Evolutionary conservation across 2,329 filamentous ascomycete genomes (phyloP), one percentile per base, ranked within the genome.

Genomic region (Scedosporium aurantiacum): DNA sequence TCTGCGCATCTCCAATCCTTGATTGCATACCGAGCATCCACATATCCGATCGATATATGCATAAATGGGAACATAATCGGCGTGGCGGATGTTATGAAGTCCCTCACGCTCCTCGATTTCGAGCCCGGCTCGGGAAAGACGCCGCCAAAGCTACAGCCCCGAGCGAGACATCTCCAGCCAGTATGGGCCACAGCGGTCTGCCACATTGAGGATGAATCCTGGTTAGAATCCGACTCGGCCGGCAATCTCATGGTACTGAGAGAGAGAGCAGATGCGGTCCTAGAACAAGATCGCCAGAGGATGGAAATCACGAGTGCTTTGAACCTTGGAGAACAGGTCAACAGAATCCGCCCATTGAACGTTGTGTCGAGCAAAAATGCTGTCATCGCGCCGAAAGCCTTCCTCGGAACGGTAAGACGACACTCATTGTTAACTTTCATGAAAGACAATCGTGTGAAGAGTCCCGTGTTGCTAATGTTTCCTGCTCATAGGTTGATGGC

Each of bases 31-130:
- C 84, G 91, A 12, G 89, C 90, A 1, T 85, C 91, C 2, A 95
- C 91, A 0, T 89, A 90, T 37, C 92, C 94, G 0, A 84, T 96
- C 16, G 90, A 93, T 66, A 72, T 97, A 5, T 85, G 87, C 8
- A 82, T 97, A 14, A 83, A 84, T 1, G 88, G 82, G 1, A 86
- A 87, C 66, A 79, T 83, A 25, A 92, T 99, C 64, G 90, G 89
- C 0, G 86, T 97, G 8, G 89, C 88, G 0, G 94, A 99, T 69
- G 76, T 99, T 55, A 97, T 96, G 89, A 97, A 97, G 75, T 96
- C 90, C 1, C 79, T 96, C 25, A 86, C 88, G 1, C 76, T 97
- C 5, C 78, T 97, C 7, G 80, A 94, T 69, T 94, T 88, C 69
- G 77, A 79, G 0, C 79, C 80, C 2, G 82, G 87, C 60, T 82